phyloP scores from a whole-genome alignment of 345 rosid species.

The Eucalyptus pauciflora region DNA sequence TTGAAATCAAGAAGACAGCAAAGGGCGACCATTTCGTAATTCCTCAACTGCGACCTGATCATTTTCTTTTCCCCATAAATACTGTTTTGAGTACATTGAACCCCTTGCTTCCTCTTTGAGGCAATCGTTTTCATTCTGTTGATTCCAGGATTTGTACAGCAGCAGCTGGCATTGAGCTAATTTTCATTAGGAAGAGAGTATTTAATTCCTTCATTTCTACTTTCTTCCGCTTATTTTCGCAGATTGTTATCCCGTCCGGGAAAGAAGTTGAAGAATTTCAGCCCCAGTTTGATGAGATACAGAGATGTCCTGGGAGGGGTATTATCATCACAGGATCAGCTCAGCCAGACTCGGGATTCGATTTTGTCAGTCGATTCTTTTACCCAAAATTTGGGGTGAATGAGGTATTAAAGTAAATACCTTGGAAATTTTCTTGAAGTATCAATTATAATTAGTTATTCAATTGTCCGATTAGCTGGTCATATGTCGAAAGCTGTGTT shows the following conservation, averaged over 20 bases:
- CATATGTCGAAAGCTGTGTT: not conserved
- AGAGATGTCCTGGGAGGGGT: conserved; percentile 42
- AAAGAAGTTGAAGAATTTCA: conserved; percentile 35
- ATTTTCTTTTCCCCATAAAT: no score
- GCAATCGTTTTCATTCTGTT: not conserved
- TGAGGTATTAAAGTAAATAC: conserved; percentile 27
- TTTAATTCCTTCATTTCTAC: not conserved
- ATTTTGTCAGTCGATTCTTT: conserved; percentile 60
- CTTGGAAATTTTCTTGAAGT: not conserved
- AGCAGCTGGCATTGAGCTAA: not conserved
- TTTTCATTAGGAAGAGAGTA: not conserved
- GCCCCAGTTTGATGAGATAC: conserved; percentile 38
- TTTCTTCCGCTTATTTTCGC: not conserved
- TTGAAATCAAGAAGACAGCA: no score
- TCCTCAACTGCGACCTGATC: no score
- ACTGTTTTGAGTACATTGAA: not conserved
- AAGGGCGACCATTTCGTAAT: no score
- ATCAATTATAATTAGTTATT: not conserved
- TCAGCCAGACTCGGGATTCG: conserved; percentile 42
- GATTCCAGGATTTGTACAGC: not conserved
- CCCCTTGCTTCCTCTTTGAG: not conserved
- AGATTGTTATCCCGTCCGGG: conserved; percentile 57
- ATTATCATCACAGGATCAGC: conserved; percentile 48
- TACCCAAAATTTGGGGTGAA: conserved; percentile 47
- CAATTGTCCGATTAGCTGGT: not conserved